Evolutionary conservation across 495 filamentous ascomycete species (phyloP).

Genomic region (Xylaria cubensis): DNA sequence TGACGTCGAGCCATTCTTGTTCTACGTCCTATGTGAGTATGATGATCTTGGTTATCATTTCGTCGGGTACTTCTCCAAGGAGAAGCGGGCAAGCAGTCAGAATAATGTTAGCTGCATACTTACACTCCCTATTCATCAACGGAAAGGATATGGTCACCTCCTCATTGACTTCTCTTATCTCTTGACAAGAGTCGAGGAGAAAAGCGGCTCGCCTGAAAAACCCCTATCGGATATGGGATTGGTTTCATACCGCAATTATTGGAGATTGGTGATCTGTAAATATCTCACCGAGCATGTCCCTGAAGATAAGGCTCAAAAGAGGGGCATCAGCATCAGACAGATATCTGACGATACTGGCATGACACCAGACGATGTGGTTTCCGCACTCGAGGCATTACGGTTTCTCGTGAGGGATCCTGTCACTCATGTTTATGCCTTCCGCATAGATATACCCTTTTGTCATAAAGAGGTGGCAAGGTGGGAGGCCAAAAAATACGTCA

Average conservation of each 20-base stretch:
- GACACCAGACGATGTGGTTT: slow-evolving; percentile 95
- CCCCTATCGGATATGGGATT: slow-evolving; percentile 97
- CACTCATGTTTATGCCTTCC: slow-evolving; percentile 85
- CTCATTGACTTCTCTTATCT: slow-evolving; percentile 99
- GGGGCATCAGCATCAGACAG: slow-evolving; percentile 72
- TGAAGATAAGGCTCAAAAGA: slow-evolving; percentile 60
- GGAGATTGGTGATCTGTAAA: slow-evolving; percentile 81
- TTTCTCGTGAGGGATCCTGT: slow-evolving; percentile 88
- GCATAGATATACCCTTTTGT: slow-evolving; percentile 82
- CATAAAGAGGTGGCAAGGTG: slow-evolving; percentile 83
- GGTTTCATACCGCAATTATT: slow-evolving; percentile 96
- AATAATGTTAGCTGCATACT: slow-evolving; percentile 99
- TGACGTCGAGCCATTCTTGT: slow-evolving; percentile 96
- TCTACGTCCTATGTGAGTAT: slow-evolving; percentile 97
- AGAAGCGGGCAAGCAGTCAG: slow-evolving; percentile 91
- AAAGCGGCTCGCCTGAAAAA: slow-evolving; percentile 96
- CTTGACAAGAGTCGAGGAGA: slow-evolving; percentile 88
- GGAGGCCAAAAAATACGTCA: slow-evolving; percentile 85
- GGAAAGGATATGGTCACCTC: slow-evolving; percentile 95
- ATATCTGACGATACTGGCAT: slow-evolving; percentile 93
- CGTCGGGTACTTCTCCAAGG: slow-evolving; percentile 98
- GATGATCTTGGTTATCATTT: slow-evolving; percentile 95
- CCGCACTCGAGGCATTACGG: slow-evolving; percentile 85
- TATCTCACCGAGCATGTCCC: slow-evolving; percentile 66
- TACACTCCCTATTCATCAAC: slow-evolving; percentile 92